Conservation (phyloP, 2,329 filamentous ascomycete genomes). For the Fusarium nanum region DNA sequence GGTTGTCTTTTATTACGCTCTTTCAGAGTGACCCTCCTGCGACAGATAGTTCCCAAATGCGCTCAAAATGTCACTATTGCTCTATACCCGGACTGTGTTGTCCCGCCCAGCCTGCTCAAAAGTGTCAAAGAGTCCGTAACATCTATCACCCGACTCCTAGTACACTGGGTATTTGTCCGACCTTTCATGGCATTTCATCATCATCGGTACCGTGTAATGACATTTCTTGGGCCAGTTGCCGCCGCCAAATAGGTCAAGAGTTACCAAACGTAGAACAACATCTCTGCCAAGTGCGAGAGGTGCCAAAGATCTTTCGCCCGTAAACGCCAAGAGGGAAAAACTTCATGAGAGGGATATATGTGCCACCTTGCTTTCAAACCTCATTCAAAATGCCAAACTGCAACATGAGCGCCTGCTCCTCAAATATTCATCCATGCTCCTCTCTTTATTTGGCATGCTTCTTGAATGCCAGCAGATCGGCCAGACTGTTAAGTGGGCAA, state of each 20-base stretch:
- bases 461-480: constrained; percentile 90
- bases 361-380: constrained; percentile 43
- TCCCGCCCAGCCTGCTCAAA: constrained; percentile 19
- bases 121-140: constrained; percentile 20
- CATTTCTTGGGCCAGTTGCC: constrained; percentile 19
- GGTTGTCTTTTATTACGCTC: constrained; percentile 33
- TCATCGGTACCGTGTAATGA: constrained; percentile 33
- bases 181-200: constrained; percentile 43
- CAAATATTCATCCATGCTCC: constrained; percentile 23
- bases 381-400: constrained; percentile 42
- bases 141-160: constrained; percentile 20
- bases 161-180: constrained; percentile 36
- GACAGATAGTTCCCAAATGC: constrained; percentile 33
- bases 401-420: constrained; percentile 36
- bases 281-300: constrained; percentile 39
- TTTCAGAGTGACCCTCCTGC: constrained; percentile 19
- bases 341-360: constrained; percentile 46
- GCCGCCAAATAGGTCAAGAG: constrained; percentile 21
- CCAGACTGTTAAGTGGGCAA: constrained; percentile 83
- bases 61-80: constrained; percentile 35
- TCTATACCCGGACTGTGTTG: constrained; percentile 13
- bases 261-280: constrained; percentile 8
- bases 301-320: constrained; percentile 42
- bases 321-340: constrained; percentile 47
- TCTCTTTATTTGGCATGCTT: constrained; percentile 71